These are phyloP conservation scores for Gilbertella persicaria DNA, from an alignment of 371 early-diverging fungal genomes.

Conservation along the genomic window DNA sequence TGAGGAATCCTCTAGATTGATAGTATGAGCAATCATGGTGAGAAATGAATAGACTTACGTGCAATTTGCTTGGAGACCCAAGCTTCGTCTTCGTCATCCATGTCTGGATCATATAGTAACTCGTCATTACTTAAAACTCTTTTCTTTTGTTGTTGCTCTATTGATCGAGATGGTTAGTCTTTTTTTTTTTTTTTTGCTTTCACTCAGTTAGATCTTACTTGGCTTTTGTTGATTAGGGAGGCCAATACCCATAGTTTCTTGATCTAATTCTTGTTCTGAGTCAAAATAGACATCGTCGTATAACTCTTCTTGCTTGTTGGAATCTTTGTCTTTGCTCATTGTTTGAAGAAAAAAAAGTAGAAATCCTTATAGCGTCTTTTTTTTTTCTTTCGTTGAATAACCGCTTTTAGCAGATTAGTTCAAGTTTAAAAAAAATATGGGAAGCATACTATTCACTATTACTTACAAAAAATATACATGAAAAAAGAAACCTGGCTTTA, in stretches of 20 bases:
- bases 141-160: constrained; percentile 17
- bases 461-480: no score
- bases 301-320: constrained; percentile 20
- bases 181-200: constrained; percentile 14
- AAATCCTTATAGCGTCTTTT: no score
- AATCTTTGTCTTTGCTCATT: no score
- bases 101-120: constrained; percentile 58
- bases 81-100: constrained; percentile 58
- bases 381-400: no score
- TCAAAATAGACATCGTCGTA: constrained; percentile 58
- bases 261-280: constrained; percentile 40
- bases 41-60: constrained; percentile 24
- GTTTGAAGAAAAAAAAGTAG: no score
- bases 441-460: no score
- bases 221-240: constrained; percentile 9
- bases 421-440: no score
- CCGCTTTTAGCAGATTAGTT: no score
- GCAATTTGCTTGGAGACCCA: constrained; percentile 60
- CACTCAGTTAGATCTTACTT: constrained; percentile 1
- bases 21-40: neutral
- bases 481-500: no score
- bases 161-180: neutral
- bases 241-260: constrained; percentile 8
- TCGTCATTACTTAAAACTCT: constrained; percentile 50
- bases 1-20: constrained; percentile 6